Evolutionary conservation across 23 red algal species (phyloP).

Genomic region (Agarophyton chilense): DNA sequence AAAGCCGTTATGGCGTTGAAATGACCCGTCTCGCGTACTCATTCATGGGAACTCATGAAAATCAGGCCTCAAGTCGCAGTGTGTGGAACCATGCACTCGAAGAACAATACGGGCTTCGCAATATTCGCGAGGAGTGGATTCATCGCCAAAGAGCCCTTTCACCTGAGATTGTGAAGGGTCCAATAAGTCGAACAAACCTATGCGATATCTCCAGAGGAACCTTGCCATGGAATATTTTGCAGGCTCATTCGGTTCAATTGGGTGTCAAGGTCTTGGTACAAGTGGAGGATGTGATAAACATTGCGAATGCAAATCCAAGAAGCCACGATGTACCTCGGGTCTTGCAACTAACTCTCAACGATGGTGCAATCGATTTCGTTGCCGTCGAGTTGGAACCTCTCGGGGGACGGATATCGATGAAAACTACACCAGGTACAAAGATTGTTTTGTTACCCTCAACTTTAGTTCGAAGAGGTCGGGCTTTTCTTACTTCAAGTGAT

Average conservation of each 20-base stretch:
- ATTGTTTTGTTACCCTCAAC: conserved; percentile 42
- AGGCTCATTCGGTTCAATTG: conserved; percentile 32
- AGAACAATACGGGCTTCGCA: conserved; percentile 44
- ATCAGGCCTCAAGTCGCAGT: background rate
- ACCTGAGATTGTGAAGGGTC: conserved; percentile 6
- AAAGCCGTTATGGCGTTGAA: background rate
- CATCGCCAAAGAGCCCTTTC: conserved; percentile 44
- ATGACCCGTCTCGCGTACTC: background rate
- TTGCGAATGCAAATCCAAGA: conserved; percentile 46
- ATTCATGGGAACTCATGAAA: background rate
- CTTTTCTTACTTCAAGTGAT: conserved; percentile 29
- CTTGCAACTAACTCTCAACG: conserved; percentile 40
- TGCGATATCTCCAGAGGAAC: conserved; percentile 32
- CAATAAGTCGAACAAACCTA: conserved; percentile 32
- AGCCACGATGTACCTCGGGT: background rate
- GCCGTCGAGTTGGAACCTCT: conserved; percentile 53
- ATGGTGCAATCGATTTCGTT: conserved; percentile 49
- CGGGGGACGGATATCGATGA: conserved; percentile 1
- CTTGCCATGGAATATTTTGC: conserved; percentile 36
- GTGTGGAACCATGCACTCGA: background rate
- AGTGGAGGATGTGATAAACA: conserved; percentile 61
- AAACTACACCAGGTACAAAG: conserved; percentile 47
- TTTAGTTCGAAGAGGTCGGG: conserved; percentile 37
- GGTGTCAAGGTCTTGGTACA: conserved; percentile 41
- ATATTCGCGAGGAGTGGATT: conserved; percentile 41